These are phyloP conservation scores for Dendrocalamus sinicus DNA, from an alignment of 176 grass and related monocot genomes.

Conservation along the genomic window DNA sequence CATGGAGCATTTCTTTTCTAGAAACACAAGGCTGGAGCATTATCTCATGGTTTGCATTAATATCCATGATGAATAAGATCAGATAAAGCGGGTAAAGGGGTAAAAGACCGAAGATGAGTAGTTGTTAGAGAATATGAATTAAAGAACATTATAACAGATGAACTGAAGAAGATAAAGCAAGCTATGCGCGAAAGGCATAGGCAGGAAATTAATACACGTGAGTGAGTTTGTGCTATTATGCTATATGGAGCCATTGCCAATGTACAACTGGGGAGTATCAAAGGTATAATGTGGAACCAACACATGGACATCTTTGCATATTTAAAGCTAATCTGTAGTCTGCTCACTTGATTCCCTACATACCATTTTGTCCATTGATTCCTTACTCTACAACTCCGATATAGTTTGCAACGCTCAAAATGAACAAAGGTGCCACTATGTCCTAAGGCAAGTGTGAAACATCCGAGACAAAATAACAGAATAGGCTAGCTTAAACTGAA, in stretches of 20 bases:
- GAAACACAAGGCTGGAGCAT: background rate
- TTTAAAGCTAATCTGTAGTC: background rate
- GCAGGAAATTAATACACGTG: background rate
- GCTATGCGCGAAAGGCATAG: background rate
- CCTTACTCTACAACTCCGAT: constrained; percentile 2
- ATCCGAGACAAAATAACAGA: background rate
- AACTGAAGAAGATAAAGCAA: background rate
- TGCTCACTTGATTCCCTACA: constrained; percentile 12
- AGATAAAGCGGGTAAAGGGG: background rate
- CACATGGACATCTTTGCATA: constrained; percentile 11
- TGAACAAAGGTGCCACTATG: constrained; percentile 1
- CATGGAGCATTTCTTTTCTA: background rate
- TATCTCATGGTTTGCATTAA: background rate
- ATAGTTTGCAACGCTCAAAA: constrained; percentile 4
- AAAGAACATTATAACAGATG: background rate
- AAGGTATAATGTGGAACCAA: background rate
- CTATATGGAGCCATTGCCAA: background rate
- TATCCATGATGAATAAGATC: background rate
- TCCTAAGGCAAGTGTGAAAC: background rate
- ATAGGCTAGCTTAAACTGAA: background rate
- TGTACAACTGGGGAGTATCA: background rate
- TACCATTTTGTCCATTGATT: constrained; percentile 9
- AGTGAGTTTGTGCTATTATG: background rate
- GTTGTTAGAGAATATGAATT: background rate
- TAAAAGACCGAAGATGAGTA: background rate